phyloP scores from a whole-genome alignment of 148 eudicot species.

The Rhododendron vialii region DNA sequence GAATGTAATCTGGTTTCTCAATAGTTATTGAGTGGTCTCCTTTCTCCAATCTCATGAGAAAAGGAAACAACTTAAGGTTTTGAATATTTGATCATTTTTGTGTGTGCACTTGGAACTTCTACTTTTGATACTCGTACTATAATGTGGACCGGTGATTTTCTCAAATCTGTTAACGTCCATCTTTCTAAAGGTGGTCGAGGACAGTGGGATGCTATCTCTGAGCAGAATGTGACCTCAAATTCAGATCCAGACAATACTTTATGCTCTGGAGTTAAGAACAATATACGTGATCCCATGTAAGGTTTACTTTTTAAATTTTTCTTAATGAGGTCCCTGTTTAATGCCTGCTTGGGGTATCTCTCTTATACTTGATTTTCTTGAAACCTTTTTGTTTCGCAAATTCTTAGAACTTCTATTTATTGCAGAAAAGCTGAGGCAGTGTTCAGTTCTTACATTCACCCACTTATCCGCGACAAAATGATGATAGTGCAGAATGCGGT shows the following conservation, averaged over 20 bases:
- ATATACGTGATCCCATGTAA: constrained; percentile 32
- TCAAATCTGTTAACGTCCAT: constrained; percentile 19
- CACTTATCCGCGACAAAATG: constrained; percentile 42
- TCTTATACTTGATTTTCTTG: neutral
- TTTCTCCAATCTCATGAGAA: neutral
- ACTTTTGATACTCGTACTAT: neutral
- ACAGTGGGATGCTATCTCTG: constrained; percentile 25
- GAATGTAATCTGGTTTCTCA: neutral
- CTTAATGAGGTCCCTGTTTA: neutral
- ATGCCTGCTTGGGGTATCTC: neutral
- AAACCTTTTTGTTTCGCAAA: neutral
- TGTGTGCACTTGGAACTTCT: neutral
- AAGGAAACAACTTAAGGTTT: neutral
- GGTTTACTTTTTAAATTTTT: constrained; percentile 13
- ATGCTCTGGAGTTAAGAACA: constrained; percentile 23
- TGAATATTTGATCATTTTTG: neutral
- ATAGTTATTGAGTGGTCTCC: neutral
- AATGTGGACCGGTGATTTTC: constrained; percentile 14
- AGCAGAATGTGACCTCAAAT: constrained; percentile 24
- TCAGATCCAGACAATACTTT: constrained; percentile 28
- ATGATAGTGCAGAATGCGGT: constrained; percentile 37
- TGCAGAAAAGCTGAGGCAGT: constrained; percentile 45
- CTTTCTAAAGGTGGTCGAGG: constrained; percentile 29
- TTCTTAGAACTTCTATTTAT: neutral
- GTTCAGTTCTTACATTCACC: constrained; percentile 51